Conservation (phyloP, 1,284 basidiomycete genomes). For the Filobasidium uniguttulatum region DNA sequence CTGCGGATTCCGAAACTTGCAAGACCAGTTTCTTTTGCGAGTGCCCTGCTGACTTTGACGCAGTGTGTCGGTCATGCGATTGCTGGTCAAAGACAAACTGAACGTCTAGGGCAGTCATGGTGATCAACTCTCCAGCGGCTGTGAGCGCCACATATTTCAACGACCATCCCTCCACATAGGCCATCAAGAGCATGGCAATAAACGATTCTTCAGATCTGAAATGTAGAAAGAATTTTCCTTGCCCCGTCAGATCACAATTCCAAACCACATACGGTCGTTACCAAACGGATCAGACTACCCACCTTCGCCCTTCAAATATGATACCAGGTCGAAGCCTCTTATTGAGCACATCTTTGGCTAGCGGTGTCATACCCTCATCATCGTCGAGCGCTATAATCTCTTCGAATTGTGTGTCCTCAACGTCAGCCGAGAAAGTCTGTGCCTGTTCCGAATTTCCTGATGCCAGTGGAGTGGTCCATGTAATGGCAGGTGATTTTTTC, state of each 20-base stretch:
- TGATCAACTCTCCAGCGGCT: conserved; percentile 26
- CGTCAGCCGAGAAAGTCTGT: no score
- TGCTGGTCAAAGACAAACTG: conserved; percentile 31
- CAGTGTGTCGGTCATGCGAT: conserved; percentile 13
- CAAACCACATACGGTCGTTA: neutral
- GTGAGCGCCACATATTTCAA: conserved; percentile 23
- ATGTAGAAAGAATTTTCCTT: neutral
- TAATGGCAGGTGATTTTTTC: no score
- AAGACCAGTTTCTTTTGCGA: conserved; percentile 20
- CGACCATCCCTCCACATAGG: conserved; percentile 4
- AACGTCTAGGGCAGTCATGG: no score
- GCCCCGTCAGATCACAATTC: no score
- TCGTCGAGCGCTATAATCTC: no score
- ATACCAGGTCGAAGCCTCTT: neutral
- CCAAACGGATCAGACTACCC: conserved; percentile 8
- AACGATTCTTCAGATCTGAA: conserved; percentile 18
- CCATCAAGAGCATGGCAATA: conserved; percentile 27
- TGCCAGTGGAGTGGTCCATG: no score
- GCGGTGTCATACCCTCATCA: no score
- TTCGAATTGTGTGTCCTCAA: no score
- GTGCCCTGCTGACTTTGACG: conserved; percentile 6
- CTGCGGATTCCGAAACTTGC: conserved; percentile 1
- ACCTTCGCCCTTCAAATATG: conserved; percentile 28
- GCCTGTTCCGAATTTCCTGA: no score
- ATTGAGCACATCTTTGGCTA: no score